Evolutionary conservation across 176 grass and related monocot species (phyloP).

Genomic region (Bromus sterilis): DNA sequence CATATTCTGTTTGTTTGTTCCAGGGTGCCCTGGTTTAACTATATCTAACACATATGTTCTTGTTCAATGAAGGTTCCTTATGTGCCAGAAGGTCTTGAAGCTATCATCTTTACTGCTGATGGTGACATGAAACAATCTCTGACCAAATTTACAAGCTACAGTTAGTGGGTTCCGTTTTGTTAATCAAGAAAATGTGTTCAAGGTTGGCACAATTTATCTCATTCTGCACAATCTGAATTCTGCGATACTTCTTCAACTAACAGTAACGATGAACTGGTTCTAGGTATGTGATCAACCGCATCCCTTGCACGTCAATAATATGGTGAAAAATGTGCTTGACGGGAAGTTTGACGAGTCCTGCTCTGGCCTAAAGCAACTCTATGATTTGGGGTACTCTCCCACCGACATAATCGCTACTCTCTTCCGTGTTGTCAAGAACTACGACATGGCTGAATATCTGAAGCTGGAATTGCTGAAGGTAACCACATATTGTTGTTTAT

Average conservation of each 20-base stretch:
- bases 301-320: slow-evolving; percentile 85
- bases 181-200: slow-evolving; percentile 96
- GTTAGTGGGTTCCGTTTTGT: slow-evolving; percentile 85
- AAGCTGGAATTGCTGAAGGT: slow-evolving; percentile 96
- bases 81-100: slow-evolving; percentile 87
- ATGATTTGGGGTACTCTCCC: slow-evolving; percentile 89
- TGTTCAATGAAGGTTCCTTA: slow-evolving; percentile 68
- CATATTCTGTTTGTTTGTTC: not conserved
- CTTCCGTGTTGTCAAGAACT: slow-evolving; percentile 90
- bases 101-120: slow-evolving; percentile 98
- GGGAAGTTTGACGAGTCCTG: slow-evolving; percentile 83
- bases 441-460: slow-evolving; percentile 93
- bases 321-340: slow-evolving; percentile 79
- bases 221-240: not conserved
- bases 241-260: not conserved
- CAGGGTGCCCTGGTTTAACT: not conserved
- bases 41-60: not conserved
- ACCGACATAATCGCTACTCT: slow-evolving; percentile 95
- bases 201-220: slow-evolving; percentile 28
- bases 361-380: slow-evolving; percentile 72
- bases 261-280: not conserved
- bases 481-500: not conserved
- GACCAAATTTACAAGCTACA: slow-evolving; percentile 95
- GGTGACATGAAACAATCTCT: slow-evolving; percentile 97
- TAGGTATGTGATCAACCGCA: slow-evolving; percentile 96